phyloP scores from a whole-genome alignment of 345 rosid genomes.

The Bruguiera sexangula region DNA sequence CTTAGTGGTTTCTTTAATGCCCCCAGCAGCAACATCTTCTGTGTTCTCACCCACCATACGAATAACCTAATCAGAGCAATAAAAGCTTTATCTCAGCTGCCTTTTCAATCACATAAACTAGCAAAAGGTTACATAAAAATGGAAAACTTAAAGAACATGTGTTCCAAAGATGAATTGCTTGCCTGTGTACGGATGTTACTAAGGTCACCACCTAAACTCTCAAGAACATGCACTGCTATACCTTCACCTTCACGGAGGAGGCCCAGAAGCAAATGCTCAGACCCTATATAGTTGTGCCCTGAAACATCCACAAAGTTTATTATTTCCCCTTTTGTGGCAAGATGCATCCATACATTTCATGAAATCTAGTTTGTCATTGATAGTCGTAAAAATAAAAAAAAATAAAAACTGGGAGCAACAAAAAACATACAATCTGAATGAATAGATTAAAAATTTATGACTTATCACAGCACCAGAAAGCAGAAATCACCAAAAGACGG shows the following conservation, averaged over 20 bases:
- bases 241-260: slow-evolving; percentile 99
- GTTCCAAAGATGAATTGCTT: slow-evolving; percentile 20
- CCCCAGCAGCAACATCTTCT: slow-evolving; percentile 73
- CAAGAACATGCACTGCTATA: slow-evolving; percentile 97
- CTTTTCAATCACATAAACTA: neutral
- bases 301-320: slow-evolving; percentile 13
- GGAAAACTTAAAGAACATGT: slow-evolving; percentile 2
- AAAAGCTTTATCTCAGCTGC: neutral
- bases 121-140: neutral
- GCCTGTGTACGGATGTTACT: slow-evolving; percentile 94
- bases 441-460: no score
- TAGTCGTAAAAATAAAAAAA: no score
- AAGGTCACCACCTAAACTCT: slow-evolving; percentile 90
- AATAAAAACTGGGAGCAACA: no score
- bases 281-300: slow-evolving; percentile 98
- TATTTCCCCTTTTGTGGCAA: neutral
- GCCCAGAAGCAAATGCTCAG: slow-evolving; percentile 97
- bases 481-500: neutral
- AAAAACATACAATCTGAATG: no score
- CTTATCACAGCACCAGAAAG: no score
- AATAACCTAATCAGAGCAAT: slow-evolving; percentile 58
- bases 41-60: slow-evolving; percentile 98
- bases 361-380: no score
- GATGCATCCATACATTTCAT: no score
- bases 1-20: slow-evolving; percentile 74